A percentile compares a stretch with the other conserved stretches of the same genome.
phyloP scores from a whole-genome alignment of 2,329 filamentous ascomycete species.

The Fusarium concolor region DNA sequence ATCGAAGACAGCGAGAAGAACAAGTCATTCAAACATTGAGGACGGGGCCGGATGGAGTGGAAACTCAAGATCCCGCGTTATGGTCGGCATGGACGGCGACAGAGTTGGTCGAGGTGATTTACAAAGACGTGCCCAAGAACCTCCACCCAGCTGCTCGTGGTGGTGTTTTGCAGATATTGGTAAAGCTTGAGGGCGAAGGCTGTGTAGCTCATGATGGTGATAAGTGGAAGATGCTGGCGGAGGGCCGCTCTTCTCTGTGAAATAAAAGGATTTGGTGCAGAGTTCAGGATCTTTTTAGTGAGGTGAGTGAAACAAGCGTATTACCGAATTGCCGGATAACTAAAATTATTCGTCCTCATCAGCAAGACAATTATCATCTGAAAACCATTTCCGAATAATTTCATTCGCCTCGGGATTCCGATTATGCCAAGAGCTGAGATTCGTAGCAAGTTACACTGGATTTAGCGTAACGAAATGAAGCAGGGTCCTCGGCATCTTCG shows the following conservation, averaged over 20 bases:
- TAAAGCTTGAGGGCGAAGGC: slow-evolving; percentile 81
- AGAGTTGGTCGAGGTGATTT: slow-evolving; percentile 90
- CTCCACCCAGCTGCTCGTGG: slow-evolving; percentile 80
- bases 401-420: slow-evolving; percentile 1
- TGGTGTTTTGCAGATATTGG: slow-evolving; percentile 81
- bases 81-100: slow-evolving; percentile 71
- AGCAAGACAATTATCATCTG: background rate
- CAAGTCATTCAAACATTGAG: slow-evolving; percentile 76
- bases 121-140: slow-evolving; percentile 79
- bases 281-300: background rate
- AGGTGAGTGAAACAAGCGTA: background rate
- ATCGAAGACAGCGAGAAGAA: slow-evolving; percentile 81
- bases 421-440: slow-evolving; percentile 18
- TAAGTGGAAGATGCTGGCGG: slow-evolving; percentile 45
- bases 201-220: slow-evolving; percentile 62
- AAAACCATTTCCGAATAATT: background rate
- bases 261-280: background rate
- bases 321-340: background rate
- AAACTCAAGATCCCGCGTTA: slow-evolving; percentile 42
- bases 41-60: slow-evolving; percentile 47
- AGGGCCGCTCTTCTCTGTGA: slow-evolving; percentile 43
- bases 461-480: background rate
- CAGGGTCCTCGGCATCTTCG: slow-evolving; percentile 19
- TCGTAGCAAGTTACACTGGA: background rate
- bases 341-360: background rate